A percentile compares a stretch with the other conserved stretches of the same genome.
These are phyloP conservation scores for Hyphodiscus hymeniophilus DNA, from an alignment of 495 filamentous ascomycete genomes.

Conservation along the genomic window DNA sequence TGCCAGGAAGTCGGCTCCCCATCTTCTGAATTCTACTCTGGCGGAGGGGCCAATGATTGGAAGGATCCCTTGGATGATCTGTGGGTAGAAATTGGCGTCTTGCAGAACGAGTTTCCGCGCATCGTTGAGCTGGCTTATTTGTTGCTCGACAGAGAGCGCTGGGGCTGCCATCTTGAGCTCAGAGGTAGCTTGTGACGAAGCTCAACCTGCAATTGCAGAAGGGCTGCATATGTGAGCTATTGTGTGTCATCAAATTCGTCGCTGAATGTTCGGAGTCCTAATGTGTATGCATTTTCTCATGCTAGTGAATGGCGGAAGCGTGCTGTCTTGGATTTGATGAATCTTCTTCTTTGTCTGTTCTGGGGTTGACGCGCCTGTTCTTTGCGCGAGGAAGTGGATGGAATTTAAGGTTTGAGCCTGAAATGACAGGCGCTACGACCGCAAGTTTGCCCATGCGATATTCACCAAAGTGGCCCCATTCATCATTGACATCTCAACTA, in stretches of 20 bases:
- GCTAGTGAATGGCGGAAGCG: background rate
- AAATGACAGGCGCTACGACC: background rate
- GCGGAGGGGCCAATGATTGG: conserved; percentile 75
- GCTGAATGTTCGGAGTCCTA: background rate
- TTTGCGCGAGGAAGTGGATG: background rate
- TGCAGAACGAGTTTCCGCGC: conserved; percentile 82
- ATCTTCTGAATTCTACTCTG: conserved; percentile 75
- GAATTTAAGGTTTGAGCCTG: background rate
- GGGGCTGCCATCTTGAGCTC: conserved; percentile 33
- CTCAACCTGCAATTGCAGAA: conserved; percentile 8
- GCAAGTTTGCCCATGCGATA: background rate
- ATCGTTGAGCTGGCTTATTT: conserved; percentile 74
- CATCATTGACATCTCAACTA: background rate
- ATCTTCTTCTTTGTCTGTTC: background rate
- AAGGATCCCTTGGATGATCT: conserved; percentile 81
- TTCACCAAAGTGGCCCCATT: background rate
- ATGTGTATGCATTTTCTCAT: conserved; percentile 1
- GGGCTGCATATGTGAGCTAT: conserved; percentile 12
- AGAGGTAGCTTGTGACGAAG: conserved; percentile 5
- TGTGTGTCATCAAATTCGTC: conserved; percentile 5
- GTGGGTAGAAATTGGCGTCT: conserved; percentile 76
- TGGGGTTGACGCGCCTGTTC: conserved; percentile 9
- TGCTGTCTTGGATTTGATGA: background rate
- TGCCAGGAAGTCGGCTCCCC: conserved; percentile 93
- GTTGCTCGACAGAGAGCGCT: conserved; percentile 52